These are phyloP conservation scores for Dinochytrium kinnereticum DNA, from an alignment of 371 early-diverging fungal species.

Conservation along the genomic window DNA sequence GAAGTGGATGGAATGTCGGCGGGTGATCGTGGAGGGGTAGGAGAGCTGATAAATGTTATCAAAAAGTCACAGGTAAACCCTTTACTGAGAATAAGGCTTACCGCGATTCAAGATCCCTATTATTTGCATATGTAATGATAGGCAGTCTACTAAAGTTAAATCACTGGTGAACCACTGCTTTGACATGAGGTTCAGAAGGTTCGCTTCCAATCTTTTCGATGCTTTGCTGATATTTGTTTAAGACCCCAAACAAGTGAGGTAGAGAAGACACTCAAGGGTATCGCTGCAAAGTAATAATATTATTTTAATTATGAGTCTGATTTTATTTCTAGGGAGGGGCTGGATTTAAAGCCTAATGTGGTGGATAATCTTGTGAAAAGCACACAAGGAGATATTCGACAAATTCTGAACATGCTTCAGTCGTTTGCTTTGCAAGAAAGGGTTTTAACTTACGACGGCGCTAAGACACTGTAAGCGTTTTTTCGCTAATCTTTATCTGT, in stretches of 20 bases:
- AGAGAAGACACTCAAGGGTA: slow-evolving; percentile 78
- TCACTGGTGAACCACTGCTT: slow-evolving; percentile 88
- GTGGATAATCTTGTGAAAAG: slow-evolving; percentile 85
- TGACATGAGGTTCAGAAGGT: slow-evolving; percentile 88
- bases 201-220: slow-evolving; percentile 11
- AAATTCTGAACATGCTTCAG: slow-evolving; percentile 95
- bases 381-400: slow-evolving; percentile 97
- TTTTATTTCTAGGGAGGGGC: slow-evolving; percentile 65
- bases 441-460: slow-evolving; percentile 80
- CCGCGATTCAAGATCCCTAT: slow-evolving; percentile 96
- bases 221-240: not conserved
- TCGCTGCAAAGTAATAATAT: slow-evolving; percentile 43
- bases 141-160: slow-evolving; percentile 86
- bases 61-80: slow-evolving; percentile 78
- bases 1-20: slow-evolving; percentile 99
- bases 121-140: slow-evolving; percentile 99
- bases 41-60: slow-evolving; percentile 91
- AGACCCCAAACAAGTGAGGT: slow-evolving; percentile 70
- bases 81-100: not conserved
- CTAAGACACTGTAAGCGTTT: slow-evolving; percentile 65
- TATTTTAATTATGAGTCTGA: not conserved
- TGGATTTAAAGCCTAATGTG: slow-evolving; percentile 80
- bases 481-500: not conserved
- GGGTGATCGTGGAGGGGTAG: slow-evolving; percentile 97
- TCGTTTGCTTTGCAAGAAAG: slow-evolving; percentile 74